A percentile compares a stretch with the other conserved stretches of the same genome.
These are phyloP conservation scores for Rhizophora apiculata DNA, from an alignment of 345 rosid species.

Conservation along the genomic window DNA sequence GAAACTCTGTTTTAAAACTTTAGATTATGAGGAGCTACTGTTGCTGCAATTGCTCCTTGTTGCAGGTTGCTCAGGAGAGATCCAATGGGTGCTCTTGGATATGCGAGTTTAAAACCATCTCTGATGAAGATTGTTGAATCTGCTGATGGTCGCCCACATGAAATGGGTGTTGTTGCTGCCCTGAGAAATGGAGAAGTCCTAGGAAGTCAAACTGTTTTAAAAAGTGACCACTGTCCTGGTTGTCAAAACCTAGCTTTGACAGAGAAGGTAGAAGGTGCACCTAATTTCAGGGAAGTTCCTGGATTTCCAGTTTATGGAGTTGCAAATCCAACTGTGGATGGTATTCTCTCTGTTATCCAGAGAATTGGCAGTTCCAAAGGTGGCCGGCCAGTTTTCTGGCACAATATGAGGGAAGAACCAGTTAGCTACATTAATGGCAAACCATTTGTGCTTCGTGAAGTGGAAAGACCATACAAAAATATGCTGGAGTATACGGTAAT, in stretches of 20 bases:
- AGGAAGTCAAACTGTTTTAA: constrained; percentile 94
- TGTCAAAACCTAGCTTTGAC: constrained; percentile 72
- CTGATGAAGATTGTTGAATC: constrained; percentile 69
- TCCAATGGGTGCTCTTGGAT: constrained; percentile 98
- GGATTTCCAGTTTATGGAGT: constrained; percentile 98
- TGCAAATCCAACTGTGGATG: constrained; percentile 96
- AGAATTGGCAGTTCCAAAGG: constrained; percentile 84
- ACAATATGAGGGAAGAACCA: constrained; percentile 98
- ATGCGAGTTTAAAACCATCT: constrained; percentile 66
- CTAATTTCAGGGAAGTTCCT: constrained; percentile 94
- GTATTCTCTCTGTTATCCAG: constrained; percentile 74
- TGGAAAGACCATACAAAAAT: constrained; percentile 92
- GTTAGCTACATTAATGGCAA: constrained; percentile 93
- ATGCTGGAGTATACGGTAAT: constrained; percentile 94
- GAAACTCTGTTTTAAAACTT: background rate
- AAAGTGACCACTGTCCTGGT: constrained; percentile 98
- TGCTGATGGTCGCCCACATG: constrained; percentile 81
- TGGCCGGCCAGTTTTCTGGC: constrained; percentile 87
- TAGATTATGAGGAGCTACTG: constrained; percentile 3
- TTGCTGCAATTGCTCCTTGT: constrained; percentile 15
- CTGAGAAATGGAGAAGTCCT: constrained; percentile 89
- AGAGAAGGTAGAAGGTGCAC: constrained; percentile 98
- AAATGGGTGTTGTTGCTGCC: constrained; percentile 89
- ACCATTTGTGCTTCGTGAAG: constrained; percentile 98
- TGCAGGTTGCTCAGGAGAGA: constrained; percentile 90